These are phyloP conservation scores for Leersia perrieri DNA, from an alignment of 176 grass and related monocot genomes.

Conservation along the genomic window DNA sequence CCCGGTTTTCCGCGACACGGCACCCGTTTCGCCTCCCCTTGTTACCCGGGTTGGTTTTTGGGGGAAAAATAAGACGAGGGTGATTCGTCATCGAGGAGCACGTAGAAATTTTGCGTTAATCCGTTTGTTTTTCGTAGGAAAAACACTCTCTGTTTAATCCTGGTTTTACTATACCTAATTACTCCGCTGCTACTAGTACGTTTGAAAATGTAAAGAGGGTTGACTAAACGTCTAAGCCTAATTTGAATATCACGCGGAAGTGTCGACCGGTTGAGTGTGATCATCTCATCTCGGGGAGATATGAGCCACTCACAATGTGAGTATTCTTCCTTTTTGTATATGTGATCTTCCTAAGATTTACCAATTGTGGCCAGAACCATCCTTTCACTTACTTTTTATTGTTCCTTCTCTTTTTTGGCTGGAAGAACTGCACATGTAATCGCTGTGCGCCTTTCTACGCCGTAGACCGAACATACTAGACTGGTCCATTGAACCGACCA, in stretches of 20 bases:
- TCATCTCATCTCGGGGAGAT: background rate
- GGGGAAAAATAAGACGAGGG: background rate
- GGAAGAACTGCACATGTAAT: too few relatives aligned
- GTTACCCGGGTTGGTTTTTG: background rate
- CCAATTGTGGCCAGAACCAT: background rate
- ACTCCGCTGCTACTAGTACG: background rate
- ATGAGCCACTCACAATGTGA: background rate
- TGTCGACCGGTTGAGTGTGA: background rate
- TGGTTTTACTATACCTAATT: background rate
- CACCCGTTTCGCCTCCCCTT: background rate
- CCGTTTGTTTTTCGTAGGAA: background rate
- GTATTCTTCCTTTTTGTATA: background rate
- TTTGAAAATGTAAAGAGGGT: background rate
- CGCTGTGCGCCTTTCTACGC: background rate
- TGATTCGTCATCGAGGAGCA: background rate
- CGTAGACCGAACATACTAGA: background rate
- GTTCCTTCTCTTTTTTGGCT: slow-evolving; percentile 4
- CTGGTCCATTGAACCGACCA: background rate
- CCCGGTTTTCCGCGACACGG: background rate
- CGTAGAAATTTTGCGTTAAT: background rate
- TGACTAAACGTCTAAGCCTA: background rate
- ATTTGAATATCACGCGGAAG: background rate
- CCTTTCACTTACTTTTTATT: background rate
- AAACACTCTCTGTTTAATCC: background rate
- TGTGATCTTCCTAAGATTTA: background rate